Base-by-base conservation (phyloP, 768 basidiomycete species). In the Mycena sanguinolenta region DNA sequence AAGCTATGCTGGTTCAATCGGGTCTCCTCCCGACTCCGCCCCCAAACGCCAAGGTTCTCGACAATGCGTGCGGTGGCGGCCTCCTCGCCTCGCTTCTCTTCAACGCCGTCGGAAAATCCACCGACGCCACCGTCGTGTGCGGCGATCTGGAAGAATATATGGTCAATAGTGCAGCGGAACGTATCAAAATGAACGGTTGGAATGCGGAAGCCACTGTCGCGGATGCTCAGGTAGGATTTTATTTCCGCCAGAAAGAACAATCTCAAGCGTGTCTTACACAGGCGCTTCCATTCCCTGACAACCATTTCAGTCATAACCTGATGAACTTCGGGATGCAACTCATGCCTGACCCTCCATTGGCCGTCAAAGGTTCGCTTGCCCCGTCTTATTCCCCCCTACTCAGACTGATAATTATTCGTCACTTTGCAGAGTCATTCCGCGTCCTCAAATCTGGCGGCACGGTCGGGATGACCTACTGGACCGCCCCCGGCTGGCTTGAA, bases 321-420 rank as follows among this genome's bases (percentile, higher is more conserved):
- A 71, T 67, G 60, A 71, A 67, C 21, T 67, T 67, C 27, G 70
- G 54, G 19, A 63, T 71, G 5, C 70, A 71, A 25, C 4, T 67
- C 49, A 71, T 71, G 17, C 65, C 64, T 25, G 65, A 71, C 27
- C 30, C 38, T 23, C 38, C 54, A 2, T 25, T 59, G 32, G 70
- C n/a, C 28, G 12, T 63, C 9, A 63, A 63, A 63, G 70, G 70
- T 71, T 25, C 25, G 58, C 32, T 8, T 7, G 14, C 6, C n/a
- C n/a, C n/a, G n/a, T n/a, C 2, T 1, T 25, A 4, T 2, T 39
- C n/a, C 10, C 13, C n/a, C n/a, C n/a, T n/a, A 23, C 8, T 27
- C 16, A 6, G 28, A 27, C 21, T 60, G 2, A 4, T 3, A 3
- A 13, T 21, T 14, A 0, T 2, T 13, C 6, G 30, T 54, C 1